These are phyloP conservation scores for Daldinia sp. DNA, from an alignment of 2,329 filamentous ascomycete species.

Conservation along the genomic window DNA sequence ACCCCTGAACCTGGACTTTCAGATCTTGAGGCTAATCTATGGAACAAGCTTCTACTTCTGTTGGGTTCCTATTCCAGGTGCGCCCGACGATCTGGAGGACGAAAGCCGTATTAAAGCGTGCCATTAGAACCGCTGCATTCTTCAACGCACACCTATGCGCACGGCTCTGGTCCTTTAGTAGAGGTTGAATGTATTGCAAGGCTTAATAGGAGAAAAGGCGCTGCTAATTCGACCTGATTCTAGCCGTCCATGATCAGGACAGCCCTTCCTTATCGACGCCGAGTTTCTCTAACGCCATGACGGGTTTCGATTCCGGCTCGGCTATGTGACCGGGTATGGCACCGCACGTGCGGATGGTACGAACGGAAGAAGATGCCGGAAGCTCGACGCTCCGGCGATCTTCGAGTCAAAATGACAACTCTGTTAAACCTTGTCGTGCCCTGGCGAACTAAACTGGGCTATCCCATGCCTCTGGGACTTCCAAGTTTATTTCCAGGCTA, in stretches of 20 bases:
- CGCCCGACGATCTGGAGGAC: background rate
- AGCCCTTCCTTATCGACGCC: constrained; percentile 9
- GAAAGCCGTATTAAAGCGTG: constrained; percentile 12
- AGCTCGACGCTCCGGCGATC: constrained; percentile 1
- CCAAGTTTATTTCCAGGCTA: constrained; percentile 7
- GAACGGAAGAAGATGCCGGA: constrained; percentile 24
- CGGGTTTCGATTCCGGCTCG: constrained; percentile 13
- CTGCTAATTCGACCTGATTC: background rate
- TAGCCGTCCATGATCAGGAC: background rate
- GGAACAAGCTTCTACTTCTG: constrained; percentile 4
- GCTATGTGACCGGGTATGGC: constrained; percentile 9
- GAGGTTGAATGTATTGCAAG: constrained; percentile 3
- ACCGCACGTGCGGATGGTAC: constrained; percentile 20
- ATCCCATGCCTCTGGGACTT: constrained; percentile 21
- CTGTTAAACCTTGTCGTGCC: constrained; percentile 17
- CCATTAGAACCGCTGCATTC: constrained; percentile 3
- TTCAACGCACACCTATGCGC: background rate
- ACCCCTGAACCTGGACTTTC: constrained; percentile 19
- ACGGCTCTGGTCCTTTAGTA: constrained; percentile 5
- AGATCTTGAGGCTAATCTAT: constrained; percentile 33
- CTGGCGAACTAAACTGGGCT: constrained; percentile 5
- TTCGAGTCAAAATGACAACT: constrained; percentile 1
- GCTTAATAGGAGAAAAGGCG: background rate
- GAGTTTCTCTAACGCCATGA: constrained; percentile 19
- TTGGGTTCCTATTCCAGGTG: background rate